Percentiles rank a stretch among this genome's conserved stretches.
Evolutionary conservation across 2,329 filamentous ascomycete species (phyloP).

Genomic region (Talaromyces sp.): DNA sequence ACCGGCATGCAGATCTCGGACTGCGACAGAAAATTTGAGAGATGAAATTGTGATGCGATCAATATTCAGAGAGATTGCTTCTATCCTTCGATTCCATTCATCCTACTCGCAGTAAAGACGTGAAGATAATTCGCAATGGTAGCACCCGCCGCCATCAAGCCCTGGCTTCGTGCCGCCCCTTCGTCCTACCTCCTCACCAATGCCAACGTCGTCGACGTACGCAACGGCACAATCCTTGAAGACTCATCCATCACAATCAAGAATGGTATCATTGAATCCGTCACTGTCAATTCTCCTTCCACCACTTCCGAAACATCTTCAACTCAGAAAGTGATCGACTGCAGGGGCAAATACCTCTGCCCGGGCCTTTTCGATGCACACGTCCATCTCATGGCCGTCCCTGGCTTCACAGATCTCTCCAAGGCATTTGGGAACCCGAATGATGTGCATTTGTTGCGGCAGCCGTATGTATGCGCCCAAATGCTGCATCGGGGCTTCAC

Average conservation of each 20-base stretch:
- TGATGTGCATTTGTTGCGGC: slow-evolving; percentile 7
- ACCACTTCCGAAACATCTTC: slow-evolving; percentile 2
- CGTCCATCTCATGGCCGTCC: slow-evolving; percentile 48
- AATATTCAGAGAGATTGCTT: neutral
- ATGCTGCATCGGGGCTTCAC: slow-evolving; percentile 59
- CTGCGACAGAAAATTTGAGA: neutral
- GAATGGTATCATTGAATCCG: slow-evolving; percentile 31
- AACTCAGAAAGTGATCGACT: neutral
- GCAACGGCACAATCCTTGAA: slow-evolving; percentile 29
- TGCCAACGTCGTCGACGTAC: slow-evolving; percentile 44
- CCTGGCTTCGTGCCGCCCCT: slow-evolving; percentile 6
- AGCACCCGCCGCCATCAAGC: slow-evolving; percentile 1
- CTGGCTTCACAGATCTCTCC: slow-evolving; percentile 31
- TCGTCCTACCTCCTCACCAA: slow-evolving; percentile 12
- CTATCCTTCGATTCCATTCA: neutral
- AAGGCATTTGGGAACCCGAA: slow-evolving; percentile 4
- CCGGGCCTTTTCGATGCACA: slow-evolving; percentile 54
- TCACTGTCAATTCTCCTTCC: slow-evolving; percentile 16
- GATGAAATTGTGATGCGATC: neutral
- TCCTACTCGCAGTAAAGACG: neutral
- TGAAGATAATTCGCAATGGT: neutral
- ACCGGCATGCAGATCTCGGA: neutral
- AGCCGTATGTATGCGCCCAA: slow-evolving; percentile 28
- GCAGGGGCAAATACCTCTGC: slow-evolving; percentile 29
- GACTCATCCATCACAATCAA: slow-evolving; percentile 33